Conservation (phyloP, 2,329 filamentous ascomycete genomes). For the Aspergillus costaricaensis region DNA sequence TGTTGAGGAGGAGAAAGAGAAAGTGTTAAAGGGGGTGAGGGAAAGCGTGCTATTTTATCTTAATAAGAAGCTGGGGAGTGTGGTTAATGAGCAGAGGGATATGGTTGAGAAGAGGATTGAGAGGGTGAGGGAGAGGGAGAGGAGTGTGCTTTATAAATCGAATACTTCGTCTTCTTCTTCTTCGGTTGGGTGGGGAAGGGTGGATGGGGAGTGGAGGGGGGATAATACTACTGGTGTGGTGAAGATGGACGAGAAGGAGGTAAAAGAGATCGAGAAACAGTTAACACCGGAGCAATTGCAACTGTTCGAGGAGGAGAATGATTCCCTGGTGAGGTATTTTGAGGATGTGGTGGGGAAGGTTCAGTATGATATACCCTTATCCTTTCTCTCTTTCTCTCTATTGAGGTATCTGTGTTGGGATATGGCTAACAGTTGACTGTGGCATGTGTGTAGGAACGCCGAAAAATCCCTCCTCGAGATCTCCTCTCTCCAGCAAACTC, state of each 20-base stretch:
- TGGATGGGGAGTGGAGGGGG: neutral
- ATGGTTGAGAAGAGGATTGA: conserved; percentile 92
- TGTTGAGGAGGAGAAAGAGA: conserved; percentile 69
- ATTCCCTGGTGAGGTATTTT: conserved; percentile 89
- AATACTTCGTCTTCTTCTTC: neutral
- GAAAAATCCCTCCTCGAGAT: conserved; percentile 93
- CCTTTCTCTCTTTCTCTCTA: too few species aligned
- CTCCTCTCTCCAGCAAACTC: conserved; percentile 83
- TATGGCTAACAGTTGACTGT: conserved; percentile 3
- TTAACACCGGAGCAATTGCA: conserved; percentile 84
- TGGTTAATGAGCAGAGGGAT: conserved; percentile 73
- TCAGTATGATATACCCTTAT: conserved; percentile 56
- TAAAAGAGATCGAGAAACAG: conserved; percentile 54
- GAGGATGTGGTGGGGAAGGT: conserved; percentile 94
- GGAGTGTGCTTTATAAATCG: conserved; percentile 69
- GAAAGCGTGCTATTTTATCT: conserved; percentile 85
- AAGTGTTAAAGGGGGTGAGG: conserved; percentile 68
- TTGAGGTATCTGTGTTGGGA: too few species aligned
- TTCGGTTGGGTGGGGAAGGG: neutral
- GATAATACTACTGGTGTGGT: conserved; percentile 11
- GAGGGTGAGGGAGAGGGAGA: conserved; percentile 84
- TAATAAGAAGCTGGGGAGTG: conserved; percentile 72
- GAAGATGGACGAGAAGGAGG: conserved; percentile 34
- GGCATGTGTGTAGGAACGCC: conserved; percentile 62
- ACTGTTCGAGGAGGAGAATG: conserved; percentile 90